Conservation (phyloP, 257 asterid genomes). For the Solanum corneliomulleri region DNA sequence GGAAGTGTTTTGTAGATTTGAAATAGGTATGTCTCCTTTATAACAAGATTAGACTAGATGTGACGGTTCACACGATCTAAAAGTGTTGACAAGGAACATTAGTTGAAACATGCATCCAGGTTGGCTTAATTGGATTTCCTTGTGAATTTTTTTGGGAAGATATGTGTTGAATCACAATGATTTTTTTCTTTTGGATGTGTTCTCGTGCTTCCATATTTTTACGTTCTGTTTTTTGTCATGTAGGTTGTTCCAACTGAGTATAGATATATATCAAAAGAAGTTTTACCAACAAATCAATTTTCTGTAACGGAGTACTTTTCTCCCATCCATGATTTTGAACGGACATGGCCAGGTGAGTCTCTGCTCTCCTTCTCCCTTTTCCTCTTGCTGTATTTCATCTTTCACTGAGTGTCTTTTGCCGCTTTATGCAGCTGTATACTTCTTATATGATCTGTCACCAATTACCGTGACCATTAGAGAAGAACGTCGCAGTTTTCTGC, state of each 20-base stretch:
- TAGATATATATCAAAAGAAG: constrained; percentile 67
- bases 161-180: not conserved
- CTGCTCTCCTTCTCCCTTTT: not conserved
- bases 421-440: constrained; percentile 67
- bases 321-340: constrained; percentile 57
- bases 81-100: not conserved
- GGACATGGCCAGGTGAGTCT: constrained; percentile 82
- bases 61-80: not conserved
- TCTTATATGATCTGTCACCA: constrained; percentile 92
- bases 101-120: not conserved
- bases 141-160: not conserved
- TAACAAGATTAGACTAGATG: not conserved
- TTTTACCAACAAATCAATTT: constrained; percentile 82
- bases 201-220: not conserved
- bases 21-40: not conserved
- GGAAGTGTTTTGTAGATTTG: not conserved
- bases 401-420: not conserved
- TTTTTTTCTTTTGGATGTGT: not conserved
- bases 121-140: not conserved
- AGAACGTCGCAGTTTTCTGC: constrained; percentile 97
- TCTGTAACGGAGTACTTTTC: constrained; percentile 93
- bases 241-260: constrained; percentile 97
- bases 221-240: constrained; percentile 3
- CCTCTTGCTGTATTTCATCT: not conserved
- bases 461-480: constrained; percentile 93